Percentiles rank a stretch among this genome's conserved stretches.
Evolutionary conservation across 139 green algal species (phyloP).

Genomic region (Parachlorella kessleri): DNA sequence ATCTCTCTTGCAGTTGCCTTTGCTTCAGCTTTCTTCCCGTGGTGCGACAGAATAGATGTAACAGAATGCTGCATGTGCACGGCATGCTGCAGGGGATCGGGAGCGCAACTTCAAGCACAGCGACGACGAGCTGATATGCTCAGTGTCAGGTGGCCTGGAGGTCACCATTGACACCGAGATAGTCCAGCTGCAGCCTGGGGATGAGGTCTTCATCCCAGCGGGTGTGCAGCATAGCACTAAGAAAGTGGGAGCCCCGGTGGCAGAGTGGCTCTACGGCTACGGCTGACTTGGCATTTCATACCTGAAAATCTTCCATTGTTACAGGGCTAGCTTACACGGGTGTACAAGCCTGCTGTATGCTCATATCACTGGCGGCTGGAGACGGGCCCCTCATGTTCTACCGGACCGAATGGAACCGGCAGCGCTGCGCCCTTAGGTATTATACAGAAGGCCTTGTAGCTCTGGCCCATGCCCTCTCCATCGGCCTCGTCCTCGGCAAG

Average conservation of each 20-base stretch:
- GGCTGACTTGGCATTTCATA: too few relatives aligned
- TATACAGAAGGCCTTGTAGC: slow-evolving; percentile 58
- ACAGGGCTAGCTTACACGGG: too few relatives aligned
- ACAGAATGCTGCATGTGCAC: too few relatives aligned
- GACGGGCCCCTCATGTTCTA: too few relatives aligned
- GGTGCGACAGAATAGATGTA: too few relatives aligned
- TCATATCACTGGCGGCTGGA: too few relatives aligned
- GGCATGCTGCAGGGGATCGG: slow-evolving; percentile 10
- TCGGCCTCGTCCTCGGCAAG: not conserved
- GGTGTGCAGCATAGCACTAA: slow-evolving; percentile 14
- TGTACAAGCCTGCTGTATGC: too few relatives aligned
- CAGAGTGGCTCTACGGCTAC: slow-evolving; percentile 21
- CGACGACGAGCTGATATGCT: slow-evolving; percentile 22
- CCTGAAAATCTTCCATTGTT: too few relatives aligned
- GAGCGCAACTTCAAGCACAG: slow-evolving; percentile 29
- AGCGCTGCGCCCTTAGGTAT: not conserved
- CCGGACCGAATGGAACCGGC: not conserved
- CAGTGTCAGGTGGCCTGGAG: slow-evolving; percentile 5
- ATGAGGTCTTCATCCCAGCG: slow-evolving; percentile 32
- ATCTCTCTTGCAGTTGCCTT: too few relatives aligned
- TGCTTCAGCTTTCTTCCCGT: too few relatives aligned
- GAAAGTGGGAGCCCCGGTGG: not conserved
- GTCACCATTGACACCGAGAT: slow-evolving; percentile 9
- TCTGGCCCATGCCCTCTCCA: slow-evolving; percentile 52
- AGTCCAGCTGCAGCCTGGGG: not conserved